Evolutionary conservation across 768 basidiomycete genomes (phyloP), one percentile per base, ranked within the genome.

Genomic region (Russula griseocarnosa): DNA sequence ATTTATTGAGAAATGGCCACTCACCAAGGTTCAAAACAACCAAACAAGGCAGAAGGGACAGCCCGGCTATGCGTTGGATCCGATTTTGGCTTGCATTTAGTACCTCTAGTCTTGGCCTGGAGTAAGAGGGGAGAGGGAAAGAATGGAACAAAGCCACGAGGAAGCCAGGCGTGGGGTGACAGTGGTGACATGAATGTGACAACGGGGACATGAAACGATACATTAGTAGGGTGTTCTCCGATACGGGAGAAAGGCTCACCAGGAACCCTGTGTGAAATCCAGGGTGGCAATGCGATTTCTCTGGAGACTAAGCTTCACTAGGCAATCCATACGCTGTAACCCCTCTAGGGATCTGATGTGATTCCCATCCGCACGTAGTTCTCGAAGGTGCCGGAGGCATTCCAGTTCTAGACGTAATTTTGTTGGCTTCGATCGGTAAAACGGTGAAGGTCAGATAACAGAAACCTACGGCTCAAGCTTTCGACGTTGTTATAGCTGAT

Each of bases 301-400:
- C 72, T 87, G 84, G 65, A 93, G 75, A 70, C 90, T 92, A 61
- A 98, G 79, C 76, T 92, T 92, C 71, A 88, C 82, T 30, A 99
- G 85, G 22, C 85, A 83, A 69, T 90, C 88, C 79, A 98, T 82
- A 63, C 79, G 79, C 71, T 89, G 82, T 51, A 99, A 77, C 1
- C 94, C 94, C 47, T 88, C 86, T 18, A 92, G 69, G 71, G 81
- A 85, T 20, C 73, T 76, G 67, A 99, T 87, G 72, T 79, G 80
- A 76, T 98, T 98, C 57, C 84, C 83, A 72, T 98, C 93, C n/a
- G 90, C 90, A 61, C 84, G 88, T 59, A 99, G 83, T 73, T 98
- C 94, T 40, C 92, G 84, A 60, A 98, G 78, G 72, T 92, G 92
- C 65, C 84, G 82, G 60, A 98, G 81, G 73, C 90, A 92, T 65